Percentiles rank a stretch among this genome's conserved stretches.
Conservation (phyloP, 2,329 filamentous ascomycete species). For the Phyllosticta citribraziliensis region DNA sequence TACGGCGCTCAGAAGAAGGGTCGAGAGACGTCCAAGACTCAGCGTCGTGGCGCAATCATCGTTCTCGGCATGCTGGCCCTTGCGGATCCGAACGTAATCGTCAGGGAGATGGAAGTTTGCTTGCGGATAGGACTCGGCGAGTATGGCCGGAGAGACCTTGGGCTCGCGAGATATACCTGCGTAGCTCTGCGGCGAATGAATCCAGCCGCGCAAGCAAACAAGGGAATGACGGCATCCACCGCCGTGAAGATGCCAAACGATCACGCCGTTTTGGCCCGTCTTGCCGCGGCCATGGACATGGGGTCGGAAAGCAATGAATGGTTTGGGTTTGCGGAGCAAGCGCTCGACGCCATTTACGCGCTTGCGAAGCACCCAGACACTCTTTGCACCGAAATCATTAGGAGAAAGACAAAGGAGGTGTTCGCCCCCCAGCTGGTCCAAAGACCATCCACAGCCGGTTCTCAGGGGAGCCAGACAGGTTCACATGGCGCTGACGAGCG, state of each 20-base stretch:
- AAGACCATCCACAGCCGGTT: constrained; percentile 1
- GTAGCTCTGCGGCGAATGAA: constrained; percentile 87
- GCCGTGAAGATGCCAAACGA: constrained; percentile 69
- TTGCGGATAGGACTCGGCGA: constrained; percentile 77
- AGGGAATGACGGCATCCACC: constrained; percentile 44
- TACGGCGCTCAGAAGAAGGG: constrained; percentile 80
- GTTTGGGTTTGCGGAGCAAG: constrained; percentile 87
- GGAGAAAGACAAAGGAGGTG: constrained; percentile 74
- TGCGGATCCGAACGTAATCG: constrained; percentile 83
- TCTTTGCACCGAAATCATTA: constrained; percentile 82
- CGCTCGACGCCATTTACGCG: constrained; percentile 88
- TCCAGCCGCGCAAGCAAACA: constrained; percentile 68
- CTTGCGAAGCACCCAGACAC: constrained; percentile 90
- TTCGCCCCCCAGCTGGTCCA: constrained; percentile 47
- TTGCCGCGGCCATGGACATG: constrained; percentile 79
- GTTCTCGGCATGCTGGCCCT: constrained; percentile 93
- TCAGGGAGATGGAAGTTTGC: constrained; percentile 92
- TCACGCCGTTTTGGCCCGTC: constrained; percentile 70
- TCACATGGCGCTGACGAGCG: constrained; percentile 13
- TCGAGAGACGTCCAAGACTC: constrained; percentile 75
- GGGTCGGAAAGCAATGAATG: constrained; percentile 88
- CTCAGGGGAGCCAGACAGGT: constrained; percentile 5
- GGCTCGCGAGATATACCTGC: constrained; percentile 90
- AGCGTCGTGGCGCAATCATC: constrained; percentile 88
- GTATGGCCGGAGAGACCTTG: constrained; percentile 71